A percentile compares a stretch with the other conserved stretches of the same genome.
Conservation (phyloP, 495 filamentous ascomycete species). For the Choiromyces venosus region DNA sequence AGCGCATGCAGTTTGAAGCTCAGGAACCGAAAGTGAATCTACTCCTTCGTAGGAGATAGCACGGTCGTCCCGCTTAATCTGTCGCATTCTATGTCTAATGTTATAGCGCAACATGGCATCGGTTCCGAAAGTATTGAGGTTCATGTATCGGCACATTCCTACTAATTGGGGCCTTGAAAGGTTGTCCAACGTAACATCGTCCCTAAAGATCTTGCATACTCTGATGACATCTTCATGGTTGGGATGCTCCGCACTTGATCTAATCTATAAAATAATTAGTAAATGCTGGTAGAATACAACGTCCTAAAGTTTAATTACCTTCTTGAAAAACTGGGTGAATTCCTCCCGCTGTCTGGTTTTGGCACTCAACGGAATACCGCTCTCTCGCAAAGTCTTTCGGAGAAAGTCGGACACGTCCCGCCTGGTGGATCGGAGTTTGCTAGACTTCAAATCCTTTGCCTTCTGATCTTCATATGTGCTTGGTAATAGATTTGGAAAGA, state of each 20-base stretch:
- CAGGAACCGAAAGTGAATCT: slow-evolving; percentile 82
- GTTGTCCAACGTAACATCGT: slow-evolving; percentile 96
- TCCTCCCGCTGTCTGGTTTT: slow-evolving; percentile 87
- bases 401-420: slow-evolving; percentile 94
- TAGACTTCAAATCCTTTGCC: slow-evolving; percentile 80
- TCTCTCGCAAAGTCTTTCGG: slow-evolving; percentile 83
- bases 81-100: slow-evolving; percentile 93
- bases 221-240: slow-evolving; percentile 90
- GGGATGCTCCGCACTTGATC: slow-evolving; percentile 81
- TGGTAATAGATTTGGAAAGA: slow-evolving; percentile 95
- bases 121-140: slow-evolving; percentile 91
- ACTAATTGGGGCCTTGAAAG: slow-evolving; percentile 92
- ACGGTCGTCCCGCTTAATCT: slow-evolving; percentile 96
- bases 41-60: slow-evolving; percentile 95
- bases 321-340: slow-evolving; percentile 96
- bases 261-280: slow-evolving; percentile 41
- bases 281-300: background rate
- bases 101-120: slow-evolving; percentile 97
- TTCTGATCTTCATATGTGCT: slow-evolving; percentile 94
- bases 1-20: slow-evolving; percentile 85
- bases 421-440: slow-evolving; percentile 72
- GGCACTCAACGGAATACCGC: slow-evolving; percentile 71
- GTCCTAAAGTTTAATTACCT: slow-evolving; percentile 50
- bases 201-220: slow-evolving; percentile 99
- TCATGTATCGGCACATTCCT: slow-evolving; percentile 97